Conservation (phyloP, 805 yeast genomes). For the Starmerella powellii region DNA sequence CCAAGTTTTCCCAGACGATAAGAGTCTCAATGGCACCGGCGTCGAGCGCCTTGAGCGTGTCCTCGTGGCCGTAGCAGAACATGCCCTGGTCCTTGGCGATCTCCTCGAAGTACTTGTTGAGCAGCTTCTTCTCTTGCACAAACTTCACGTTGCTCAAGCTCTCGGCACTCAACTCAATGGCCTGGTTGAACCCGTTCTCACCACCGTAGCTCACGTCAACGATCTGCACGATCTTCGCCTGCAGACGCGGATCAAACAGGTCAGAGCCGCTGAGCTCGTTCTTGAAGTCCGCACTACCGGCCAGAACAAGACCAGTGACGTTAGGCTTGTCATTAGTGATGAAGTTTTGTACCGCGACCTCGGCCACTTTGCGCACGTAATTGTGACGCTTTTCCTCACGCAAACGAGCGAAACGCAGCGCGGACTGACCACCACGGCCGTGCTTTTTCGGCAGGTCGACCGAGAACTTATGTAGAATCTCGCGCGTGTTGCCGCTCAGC, state of each 20-base stretch:
- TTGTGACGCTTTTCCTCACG: conserved; percentile 99
- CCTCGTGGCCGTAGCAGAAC: conserved; percentile 95
- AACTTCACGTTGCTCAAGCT: conserved; percentile 93
- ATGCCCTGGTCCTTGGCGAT: conserved; percentile 95
- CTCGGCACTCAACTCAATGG: conserved; percentile 94
- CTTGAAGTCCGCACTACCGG: conserved; percentile 99
- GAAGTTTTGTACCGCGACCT: conserved; percentile 93
- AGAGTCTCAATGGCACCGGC: conserved; percentile 90
- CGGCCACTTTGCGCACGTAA: conserved; percentile 96
- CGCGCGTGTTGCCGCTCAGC: conserved; percentile 92
- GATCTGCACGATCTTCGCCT: conserved; percentile 72
- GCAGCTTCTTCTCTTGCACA: conserved; percentile 93
- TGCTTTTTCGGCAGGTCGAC: conserved; percentile 99
- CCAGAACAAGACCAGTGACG: conserved; percentile 87
- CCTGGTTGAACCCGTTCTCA: conserved; percentile 98
- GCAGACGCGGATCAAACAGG: conserved; percentile 81
- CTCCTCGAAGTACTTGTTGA: conserved; percentile 87
- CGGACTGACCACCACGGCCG: conserved; percentile 99
- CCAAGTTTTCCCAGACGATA: conserved; percentile 87
- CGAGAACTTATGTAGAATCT: conserved; percentile 85
- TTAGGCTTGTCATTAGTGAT: conserved; percentile 89
- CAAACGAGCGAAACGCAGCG: conserved; percentile 95
- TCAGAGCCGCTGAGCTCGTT: conserved; percentile 88
- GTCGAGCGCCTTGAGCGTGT: conserved; percentile 90
- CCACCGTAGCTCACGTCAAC: conserved; percentile 99